These are phyloP conservation scores for Rubia yunnanensis DNA, from an alignment of 257 asterid species.

Conservation along the genomic window DNA sequence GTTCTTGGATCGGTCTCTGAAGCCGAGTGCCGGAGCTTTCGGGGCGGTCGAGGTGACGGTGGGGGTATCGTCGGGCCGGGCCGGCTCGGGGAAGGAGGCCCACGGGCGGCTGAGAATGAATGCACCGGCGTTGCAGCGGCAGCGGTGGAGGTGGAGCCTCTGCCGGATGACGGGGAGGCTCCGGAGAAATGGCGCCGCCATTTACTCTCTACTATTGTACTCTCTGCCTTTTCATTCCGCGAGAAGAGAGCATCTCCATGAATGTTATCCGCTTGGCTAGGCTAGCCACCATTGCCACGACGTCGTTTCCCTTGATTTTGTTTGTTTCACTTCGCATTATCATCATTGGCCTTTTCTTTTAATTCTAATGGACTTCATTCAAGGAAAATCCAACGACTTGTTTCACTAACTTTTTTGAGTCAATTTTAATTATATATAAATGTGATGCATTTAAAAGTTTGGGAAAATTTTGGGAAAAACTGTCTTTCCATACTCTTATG, in stretches of 20 bases:
- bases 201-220: neutral
- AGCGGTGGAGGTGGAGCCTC: slow-evolving; percentile 30
- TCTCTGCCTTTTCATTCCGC: neutral
- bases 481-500: no score
- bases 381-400: no score
- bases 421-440: no score
- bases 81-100: slow-evolving; percentile 28
- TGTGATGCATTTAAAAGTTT: no score
- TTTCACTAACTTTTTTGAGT: no score
- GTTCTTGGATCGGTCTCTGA: slow-evolving; percentile 28
- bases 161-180: slow-evolving; percentile 50
- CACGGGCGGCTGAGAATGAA: slow-evolving; percentile 27
- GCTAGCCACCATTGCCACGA: neutral
- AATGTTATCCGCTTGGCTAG: neutral
- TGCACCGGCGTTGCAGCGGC: slow-evolving; percentile 16
- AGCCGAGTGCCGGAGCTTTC: slow-evolving; percentile 11
- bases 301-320: neutral
- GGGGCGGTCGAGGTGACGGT: slow-evolving; percentile 8
- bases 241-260: neutral
- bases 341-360: neutral
- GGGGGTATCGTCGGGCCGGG: slow-evolving; percentile 20
- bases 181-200: slow-evolving; percentile 58
- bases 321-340: neutral
- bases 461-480: no score
- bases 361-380: no score